Evolutionary conservation across 2,329 filamentous ascomycete genomes (phyloP).

Genomic region (Furcasterigmium sp.): DNA sequence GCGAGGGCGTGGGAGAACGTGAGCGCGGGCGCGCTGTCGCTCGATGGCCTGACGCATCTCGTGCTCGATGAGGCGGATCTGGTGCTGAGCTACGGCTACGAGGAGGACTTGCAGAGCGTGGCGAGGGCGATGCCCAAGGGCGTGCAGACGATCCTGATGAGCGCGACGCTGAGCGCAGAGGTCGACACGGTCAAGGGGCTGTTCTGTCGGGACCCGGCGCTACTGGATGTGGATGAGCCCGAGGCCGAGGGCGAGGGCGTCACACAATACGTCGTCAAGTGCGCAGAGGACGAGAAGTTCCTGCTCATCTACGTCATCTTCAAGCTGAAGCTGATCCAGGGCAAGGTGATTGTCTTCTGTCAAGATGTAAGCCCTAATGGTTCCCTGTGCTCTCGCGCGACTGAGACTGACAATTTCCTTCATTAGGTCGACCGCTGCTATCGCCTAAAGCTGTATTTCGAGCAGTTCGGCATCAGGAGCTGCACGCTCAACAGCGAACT

Average conservation of each 20-base stretch:
- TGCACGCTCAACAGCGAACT: conserved; percentile 93
- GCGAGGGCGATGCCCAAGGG: conserved; percentile 74
- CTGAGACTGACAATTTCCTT: neutral
- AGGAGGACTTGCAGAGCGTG: conserved; percentile 80
- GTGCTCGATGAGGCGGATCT: conserved; percentile 94
- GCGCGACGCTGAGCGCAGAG: conserved; percentile 84
- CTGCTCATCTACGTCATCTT: conserved; percentile 89
- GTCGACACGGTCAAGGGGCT: conserved; percentile 79
- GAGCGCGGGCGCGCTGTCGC: conserved; percentile 63
- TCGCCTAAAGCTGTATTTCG: conserved; percentile 86
- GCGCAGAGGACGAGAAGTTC: conserved; percentile 97
- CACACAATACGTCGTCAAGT: conserved; percentile 85
- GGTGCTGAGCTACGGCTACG: conserved; percentile 89
- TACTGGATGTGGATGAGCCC: conserved; percentile 78
- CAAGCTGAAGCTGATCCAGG: conserved; percentile 89
- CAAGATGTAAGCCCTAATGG: conserved; percentile 48
- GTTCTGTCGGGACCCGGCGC: conserved; percentile 75
- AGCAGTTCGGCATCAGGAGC: conserved; percentile 93
- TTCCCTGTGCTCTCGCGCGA: no score
- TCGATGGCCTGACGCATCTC: conserved; percentile 68
- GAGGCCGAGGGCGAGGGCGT: conserved; percentile 73
- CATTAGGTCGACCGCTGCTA: conserved; percentile 71
- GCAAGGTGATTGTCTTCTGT: conserved; percentile 72
- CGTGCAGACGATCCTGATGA: conserved; percentile 89
- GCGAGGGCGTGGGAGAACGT: conserved; percentile 76